phyloP scores from a whole-genome alignment of 1,284 basidiomycete genomes.

The Leccinum insolens region DNA sequence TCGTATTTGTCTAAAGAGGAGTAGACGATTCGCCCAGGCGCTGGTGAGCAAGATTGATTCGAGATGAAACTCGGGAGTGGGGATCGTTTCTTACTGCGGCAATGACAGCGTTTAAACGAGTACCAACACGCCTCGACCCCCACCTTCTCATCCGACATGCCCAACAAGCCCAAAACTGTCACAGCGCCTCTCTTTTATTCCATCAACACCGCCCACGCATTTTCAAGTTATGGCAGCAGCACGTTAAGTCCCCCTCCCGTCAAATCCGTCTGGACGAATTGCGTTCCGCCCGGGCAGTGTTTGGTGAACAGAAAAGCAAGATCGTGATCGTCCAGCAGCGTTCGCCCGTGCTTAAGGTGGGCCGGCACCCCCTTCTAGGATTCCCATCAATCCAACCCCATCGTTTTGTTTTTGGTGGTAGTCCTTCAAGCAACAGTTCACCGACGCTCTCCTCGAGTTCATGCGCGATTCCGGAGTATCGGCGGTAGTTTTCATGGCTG shows the following conservation, averaged over 20 bases:
- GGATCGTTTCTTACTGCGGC: too few relatives aligned
- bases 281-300: constrained; percentile 49
- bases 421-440: constrained; percentile 71
- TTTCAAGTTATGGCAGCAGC: too few relatives aligned
- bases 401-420: constrained; percentile 31
- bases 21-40: too few relatives aligned
- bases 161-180: too few relatives aligned
- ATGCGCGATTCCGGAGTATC: constrained; percentile 49
- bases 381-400: background rate
- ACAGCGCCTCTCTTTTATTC: too few relatives aligned
- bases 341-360: constrained; percentile 74
- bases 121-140: too few relatives aligned
- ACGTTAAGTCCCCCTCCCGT: background rate
- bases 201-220: too few relatives aligned
- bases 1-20: too few relatives aligned
- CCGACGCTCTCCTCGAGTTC: constrained; percentile 58
- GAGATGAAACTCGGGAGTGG: too few relatives aligned
- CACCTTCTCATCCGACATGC: too few relatives aligned
- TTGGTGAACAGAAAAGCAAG: constrained; percentile 50
- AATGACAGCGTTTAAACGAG: too few relatives aligned
- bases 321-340: constrained; percentile 73
- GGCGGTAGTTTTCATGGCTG: constrained; percentile 65
- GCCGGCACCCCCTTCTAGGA: constrained; percentile 3
- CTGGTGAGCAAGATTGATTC: too few relatives aligned
- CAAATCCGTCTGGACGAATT: background rate